These are phyloP conservation scores for Trichoderma sp. DNA, from an alignment of 2,329 filamentous ascomycete species.

Conservation along the genomic window DNA sequence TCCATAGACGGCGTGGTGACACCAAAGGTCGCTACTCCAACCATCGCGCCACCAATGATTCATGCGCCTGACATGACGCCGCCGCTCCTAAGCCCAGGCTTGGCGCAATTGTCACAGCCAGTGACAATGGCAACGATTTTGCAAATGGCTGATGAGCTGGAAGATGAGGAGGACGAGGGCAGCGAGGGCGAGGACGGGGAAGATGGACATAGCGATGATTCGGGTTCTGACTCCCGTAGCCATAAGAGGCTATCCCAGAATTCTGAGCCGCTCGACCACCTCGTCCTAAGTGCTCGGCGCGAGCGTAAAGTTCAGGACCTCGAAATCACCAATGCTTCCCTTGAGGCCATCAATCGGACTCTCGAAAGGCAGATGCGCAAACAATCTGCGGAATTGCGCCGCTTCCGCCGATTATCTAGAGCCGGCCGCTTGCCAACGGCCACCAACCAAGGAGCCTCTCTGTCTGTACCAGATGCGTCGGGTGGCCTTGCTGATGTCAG, in stretches of 20 bases:
- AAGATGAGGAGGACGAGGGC: constrained; percentile 34
- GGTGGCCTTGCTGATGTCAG: constrained; percentile 53
- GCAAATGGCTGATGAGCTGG: constrained; percentile 56
- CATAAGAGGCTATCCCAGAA: constrained; percentile 58
- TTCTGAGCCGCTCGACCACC: constrained; percentile 67
- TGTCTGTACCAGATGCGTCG: constrained; percentile 46
- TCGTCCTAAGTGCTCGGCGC: constrained; percentile 82
- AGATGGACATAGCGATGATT: constrained; percentile 39
- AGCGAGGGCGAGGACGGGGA: constrained; percentile 28
- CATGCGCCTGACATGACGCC: constrained; percentile 41
- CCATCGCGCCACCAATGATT: constrained; percentile 38
- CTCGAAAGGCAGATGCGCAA: constrained; percentile 89
- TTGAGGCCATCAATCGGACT: constrained; percentile 92
- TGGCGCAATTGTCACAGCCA: constrained; percentile 34
- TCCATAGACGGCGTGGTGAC: constrained; percentile 42
- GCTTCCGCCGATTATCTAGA: constrained; percentile 82
- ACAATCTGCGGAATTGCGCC: constrained; percentile 82
- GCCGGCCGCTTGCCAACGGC: constrained; percentile 67
- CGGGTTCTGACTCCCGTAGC: constrained; percentile 50
- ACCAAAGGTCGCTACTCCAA: constrained; percentile 39
- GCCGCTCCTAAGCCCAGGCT: constrained; percentile 30
- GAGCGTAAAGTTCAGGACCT: constrained; percentile 95
- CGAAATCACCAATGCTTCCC: constrained; percentile 93
- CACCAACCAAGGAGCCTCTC: constrained; percentile 48
- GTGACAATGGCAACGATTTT: constrained; percentile 59